phyloP scores from a whole-genome alignment of 2,329 filamentous ascomycete species.

The Penicillium olsonii region DNA sequence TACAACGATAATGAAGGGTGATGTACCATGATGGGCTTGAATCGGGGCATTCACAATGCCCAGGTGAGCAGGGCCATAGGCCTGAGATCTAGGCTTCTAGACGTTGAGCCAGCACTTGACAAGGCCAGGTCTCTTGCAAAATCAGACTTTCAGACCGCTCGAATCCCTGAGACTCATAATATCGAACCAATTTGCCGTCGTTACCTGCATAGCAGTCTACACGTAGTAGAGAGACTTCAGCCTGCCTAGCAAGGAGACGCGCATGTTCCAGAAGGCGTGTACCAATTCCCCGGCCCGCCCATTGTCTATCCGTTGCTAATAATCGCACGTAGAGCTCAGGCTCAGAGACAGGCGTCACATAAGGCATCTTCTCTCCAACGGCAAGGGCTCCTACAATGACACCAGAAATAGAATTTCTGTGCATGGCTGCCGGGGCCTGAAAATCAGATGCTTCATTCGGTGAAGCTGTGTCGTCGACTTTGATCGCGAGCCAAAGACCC shows the following conservation, averaged over 20 bases:
- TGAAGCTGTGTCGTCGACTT: slow-evolving; percentile 1
- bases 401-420: neutral
- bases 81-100: too few relatives aligned
- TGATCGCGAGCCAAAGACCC: slow-evolving; percentile 18
- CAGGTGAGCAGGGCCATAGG: too few relatives aligned
- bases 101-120: slow-evolving; percentile 16
- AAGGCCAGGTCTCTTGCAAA: slow-evolving; percentile 4
- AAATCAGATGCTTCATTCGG: neutral
- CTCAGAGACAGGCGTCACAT: slow-evolving; percentile 13
- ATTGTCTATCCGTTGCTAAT: slow-evolving; percentile 14
- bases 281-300: slow-evolving; percentile 9
- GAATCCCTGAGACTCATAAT: slow-evolving; percentile 20
- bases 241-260: slow-evolving; percentile 8
- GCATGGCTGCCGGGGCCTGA: neutral
- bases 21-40: too few relatives aligned
- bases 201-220: slow-evolving; percentile 19
- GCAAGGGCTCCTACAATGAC: slow-evolving; percentile 15
- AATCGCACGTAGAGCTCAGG: slow-evolving; percentile 18
- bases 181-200: slow-evolving; percentile 14
- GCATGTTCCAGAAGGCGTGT: slow-evolving; percentile 17
- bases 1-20: too few relatives aligned
- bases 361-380: slow-evolving; percentile 15
- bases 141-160: neutral
- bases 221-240: slow-evolving; percentile 14
- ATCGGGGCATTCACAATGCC: too few relatives aligned